Evolutionary conservation across 2,329 filamentous ascomycete species (phyloP), one percentile per base, ranked within the genome.

Genomic region (Aspergillus neoniger): DNA sequence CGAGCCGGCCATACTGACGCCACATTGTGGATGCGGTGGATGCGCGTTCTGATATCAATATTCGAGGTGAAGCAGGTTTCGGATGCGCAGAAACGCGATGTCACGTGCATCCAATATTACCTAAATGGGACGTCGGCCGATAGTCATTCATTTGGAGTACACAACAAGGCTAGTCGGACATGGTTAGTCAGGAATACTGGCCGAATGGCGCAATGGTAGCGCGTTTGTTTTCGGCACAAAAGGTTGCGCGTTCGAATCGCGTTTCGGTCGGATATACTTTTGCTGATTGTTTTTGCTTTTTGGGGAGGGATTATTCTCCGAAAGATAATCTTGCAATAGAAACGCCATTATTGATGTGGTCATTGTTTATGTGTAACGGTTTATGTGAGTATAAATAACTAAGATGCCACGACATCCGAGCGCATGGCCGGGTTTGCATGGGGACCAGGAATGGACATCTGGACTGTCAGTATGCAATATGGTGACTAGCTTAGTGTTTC

Each of bases 1-100:
- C 21, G 59, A 41, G 12, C 62, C 62, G 38, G 67, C 57, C 71
- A 72, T 74, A 30, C 61, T 61, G 65, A 67, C 25, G 52, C 61
- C 48, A 66, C 71, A 73, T 72, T 15, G 54, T 62, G 63, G 44
- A 65, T 10, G 39, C 32, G 30, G 8, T 10, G n/a, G 10, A n/a
- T 8, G 15, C 21, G 43, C 44, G 9, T 17, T 8, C 9, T 25
- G n/a, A 30, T 17, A n/a, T 3, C 25, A 28, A 8, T 15, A 30
- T 28, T 28, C 23, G 47, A 17, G 14, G 44, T 28, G 15, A 14
- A 15, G 10, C 44, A 49, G 39, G 10, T 43, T 25, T 28, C 23
- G 15, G 9, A n/a, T 28, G 28, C 12, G 47, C 25, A 49, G 44
- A 50, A 50, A 50, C 47, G 47, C 47, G 47, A 8, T 50, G 15